Base-by-base conservation (phyloP, 179 eudicot genomes). In the Carnegiea gigantea region DNA sequence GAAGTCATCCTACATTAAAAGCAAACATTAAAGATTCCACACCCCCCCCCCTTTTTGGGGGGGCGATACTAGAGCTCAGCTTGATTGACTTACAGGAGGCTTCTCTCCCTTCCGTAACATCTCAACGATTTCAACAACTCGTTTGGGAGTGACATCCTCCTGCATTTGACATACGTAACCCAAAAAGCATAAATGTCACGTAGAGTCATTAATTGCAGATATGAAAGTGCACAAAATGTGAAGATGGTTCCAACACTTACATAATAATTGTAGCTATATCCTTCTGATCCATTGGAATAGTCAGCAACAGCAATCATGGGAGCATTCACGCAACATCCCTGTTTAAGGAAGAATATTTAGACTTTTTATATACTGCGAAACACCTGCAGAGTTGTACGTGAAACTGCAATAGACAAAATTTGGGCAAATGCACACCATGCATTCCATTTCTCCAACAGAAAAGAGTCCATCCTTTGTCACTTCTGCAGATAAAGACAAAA, bases 281-380 rank as follows among this genome's bases (percentile, higher is more conserved):
- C 97, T 88, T 92, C 95, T 76, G 98, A 96, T 65, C 98, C 99
- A 79, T 85, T 90, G 74, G 99, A 92, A 86, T 96, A 96, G 85
- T 96, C 99, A 71, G 98, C 99, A 68, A 96, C 91, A 0, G 99
- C 91, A 65, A 96, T 95, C 99, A 96, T 96, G 28, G 99, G 99
- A 77, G 99, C 98, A 92, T 96, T 96, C 78, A 96, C 99, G 82
- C 99, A 96, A 75, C 94, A 92, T 70, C 99, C 99, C 99, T 96
- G 92, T 78, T 62, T 30, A 80, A 18, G 38, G 11, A 77, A 75
- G 28, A 65, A 78, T 13, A 15, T 53, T 51, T 60, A 59, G 62
- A 59, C 20, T 36, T 79, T 40, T 44, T 43, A 28, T 30, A 24
- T 30, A 79, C 36, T 38, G 33, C 15, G 20, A 44, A 68, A 70